phyloP scores from a whole-genome alignment of 495 filamentous ascomycete species.

The Astrothelium subdiscretum region DNA sequence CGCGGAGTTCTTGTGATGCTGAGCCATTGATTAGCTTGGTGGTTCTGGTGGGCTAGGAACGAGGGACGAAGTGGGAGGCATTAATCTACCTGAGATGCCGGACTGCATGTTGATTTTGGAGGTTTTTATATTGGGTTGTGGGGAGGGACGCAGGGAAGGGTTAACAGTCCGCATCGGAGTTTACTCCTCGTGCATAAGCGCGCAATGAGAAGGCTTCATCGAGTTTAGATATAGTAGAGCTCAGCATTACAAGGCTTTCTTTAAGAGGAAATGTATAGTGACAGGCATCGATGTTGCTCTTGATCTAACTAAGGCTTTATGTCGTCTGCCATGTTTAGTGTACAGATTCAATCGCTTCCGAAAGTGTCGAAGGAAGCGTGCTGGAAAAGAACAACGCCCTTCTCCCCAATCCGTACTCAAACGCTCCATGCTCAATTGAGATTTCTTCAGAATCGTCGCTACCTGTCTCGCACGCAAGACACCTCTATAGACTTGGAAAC shows the following conservation, averaged over 20 bases:
- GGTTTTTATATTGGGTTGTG: not conserved
- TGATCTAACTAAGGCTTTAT: not conserved
- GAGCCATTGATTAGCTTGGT: conserved; percentile 6
- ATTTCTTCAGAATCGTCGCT: not conserved
- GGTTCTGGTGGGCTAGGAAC: conserved; percentile 4
- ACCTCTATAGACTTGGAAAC: not conserved
- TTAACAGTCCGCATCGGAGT: not conserved
- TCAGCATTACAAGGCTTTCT: not conserved
- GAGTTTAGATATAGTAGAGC: no score
- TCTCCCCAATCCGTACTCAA: not conserved
- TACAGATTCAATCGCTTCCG: not conserved
- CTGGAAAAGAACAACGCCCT: not conserved
- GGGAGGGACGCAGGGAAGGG: no score
- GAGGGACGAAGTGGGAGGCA: not conserved
- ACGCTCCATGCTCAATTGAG: not conserved
- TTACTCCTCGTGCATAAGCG: not conserved
- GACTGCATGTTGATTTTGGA: conserved; percentile 59
- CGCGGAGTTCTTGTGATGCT: conserved; percentile 80
- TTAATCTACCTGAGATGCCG: conserved; percentile 77
- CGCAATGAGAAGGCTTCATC: not conserved
- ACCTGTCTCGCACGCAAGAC: not conserved
- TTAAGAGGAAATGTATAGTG: not conserved
- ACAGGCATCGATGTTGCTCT: not conserved
- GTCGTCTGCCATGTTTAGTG: not conserved
- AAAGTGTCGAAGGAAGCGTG: not conserved